Base-by-base conservation (phyloP, 257 asterid species). In the Solanum arcanum region DNA sequence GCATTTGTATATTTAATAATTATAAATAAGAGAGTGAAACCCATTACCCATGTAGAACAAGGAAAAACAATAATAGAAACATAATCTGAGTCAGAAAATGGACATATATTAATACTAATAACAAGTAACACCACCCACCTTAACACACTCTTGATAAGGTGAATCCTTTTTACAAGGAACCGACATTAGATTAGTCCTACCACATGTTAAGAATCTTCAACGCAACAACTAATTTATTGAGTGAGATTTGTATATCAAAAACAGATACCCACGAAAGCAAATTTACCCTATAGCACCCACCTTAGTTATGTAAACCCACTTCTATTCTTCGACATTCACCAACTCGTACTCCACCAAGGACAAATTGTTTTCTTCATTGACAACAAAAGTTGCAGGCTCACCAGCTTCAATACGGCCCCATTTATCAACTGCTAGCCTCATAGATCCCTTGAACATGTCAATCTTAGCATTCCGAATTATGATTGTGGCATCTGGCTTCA, bases 391-490 rank as follows among this genome's bases (percentile, higher is more conserved):
- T 60, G 93, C 97, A 14, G 96, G 97, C 73, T 94, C 97, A 7
- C 95, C 89, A 33, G 87, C 92, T 92, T 95, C 97, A 86, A 94
- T 88, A 12, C 92, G 98, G 35, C 98, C 98, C 98, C 98, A 94
- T 83, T 94, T 95, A 80, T 95, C 98, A 44, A 95, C 97, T 13
- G 94, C 94, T 37, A 93, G 92, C 93, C 97, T 92, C 98, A 95
- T 95, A 25, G 95, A 93, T 31, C 94, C 94, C 93, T 95, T 95
- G 87, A 95, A 95, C 96, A 95, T 94, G 91, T 95, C 98, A 16
- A 95, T 94, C 89, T 94, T 95, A 5, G 97, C 96, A 86, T 94
- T 94, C 44, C 96, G 93, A 49, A 95, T 92, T 73, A 94, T 90
- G 56, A 94, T 92, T 3, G 95, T 92, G 41, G 91, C 88, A 25